Conservation (phyloP, 2,329 filamentous ascomycete species). For the Chalara sp. region DNA sequence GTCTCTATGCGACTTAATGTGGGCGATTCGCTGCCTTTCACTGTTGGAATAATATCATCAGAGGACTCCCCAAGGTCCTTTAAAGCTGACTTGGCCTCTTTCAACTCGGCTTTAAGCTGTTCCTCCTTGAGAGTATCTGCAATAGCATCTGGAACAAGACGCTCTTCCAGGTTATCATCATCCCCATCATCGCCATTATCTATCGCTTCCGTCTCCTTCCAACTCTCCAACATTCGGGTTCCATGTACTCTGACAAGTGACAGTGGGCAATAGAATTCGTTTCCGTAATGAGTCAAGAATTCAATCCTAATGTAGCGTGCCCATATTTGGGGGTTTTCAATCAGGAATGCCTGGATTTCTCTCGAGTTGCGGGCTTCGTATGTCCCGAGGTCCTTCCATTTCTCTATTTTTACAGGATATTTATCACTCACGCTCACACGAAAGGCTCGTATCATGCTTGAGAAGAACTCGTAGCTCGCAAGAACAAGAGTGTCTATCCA, state of each 20-base stretch:
- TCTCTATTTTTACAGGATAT: conserved; percentile 85
- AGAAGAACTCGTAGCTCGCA: conserved; percentile 98
- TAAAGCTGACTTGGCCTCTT: conserved; percentile 25
- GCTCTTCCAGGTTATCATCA: conserved; percentile 21
- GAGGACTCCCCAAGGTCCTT: background rate
- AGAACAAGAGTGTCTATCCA: conserved; percentile 94
- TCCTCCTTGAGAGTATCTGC: conserved; percentile 23
- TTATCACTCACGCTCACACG: conserved; percentile 88
- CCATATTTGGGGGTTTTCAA: conserved; percentile 95
- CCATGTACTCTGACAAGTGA: conserved; percentile 89
- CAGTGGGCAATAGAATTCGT: conserved; percentile 92
- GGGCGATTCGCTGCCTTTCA: background rate
- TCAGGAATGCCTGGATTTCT: conserved; percentile 87
- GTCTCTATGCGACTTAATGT: background rate
- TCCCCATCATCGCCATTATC: conserved; percentile 44
- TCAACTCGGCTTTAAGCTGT: conserved; percentile 14
- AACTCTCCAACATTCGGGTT: conserved; percentile 91
- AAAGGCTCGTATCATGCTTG: conserved; percentile 89
- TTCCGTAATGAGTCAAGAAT: conserved; percentile 88
- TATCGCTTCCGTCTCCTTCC: conserved; percentile 64
- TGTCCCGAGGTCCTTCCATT: conserved; percentile 82
- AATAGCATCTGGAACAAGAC: conserved; percentile 29
- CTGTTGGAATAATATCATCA: background rate
- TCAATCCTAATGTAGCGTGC: conserved; percentile 89
- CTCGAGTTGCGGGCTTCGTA: conserved; percentile 90